Conservation (phyloP, 495 filamentous ascomycete genomes). For the Aspergillus wentii region DNA sequence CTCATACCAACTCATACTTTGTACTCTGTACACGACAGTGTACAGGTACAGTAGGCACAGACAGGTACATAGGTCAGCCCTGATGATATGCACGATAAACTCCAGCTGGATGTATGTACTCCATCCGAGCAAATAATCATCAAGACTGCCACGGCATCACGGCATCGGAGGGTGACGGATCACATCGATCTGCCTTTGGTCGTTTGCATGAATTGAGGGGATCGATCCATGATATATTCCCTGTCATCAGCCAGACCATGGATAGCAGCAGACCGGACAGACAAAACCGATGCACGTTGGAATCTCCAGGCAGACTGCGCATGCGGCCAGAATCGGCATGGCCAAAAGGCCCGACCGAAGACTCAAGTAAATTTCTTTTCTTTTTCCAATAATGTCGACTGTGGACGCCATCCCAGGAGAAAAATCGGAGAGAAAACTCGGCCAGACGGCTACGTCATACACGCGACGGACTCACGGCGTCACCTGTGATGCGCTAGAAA, state of each 20-base stretch:
- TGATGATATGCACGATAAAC: too few species aligned
- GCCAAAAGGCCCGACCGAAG: background rate
- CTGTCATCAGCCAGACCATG: background rate
- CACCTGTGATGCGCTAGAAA: too few species aligned
- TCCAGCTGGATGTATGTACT: background rate
- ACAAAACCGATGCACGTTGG: background rate
- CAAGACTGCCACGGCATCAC: too few species aligned
- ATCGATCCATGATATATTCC: background rate
- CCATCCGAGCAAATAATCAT: too few species aligned
- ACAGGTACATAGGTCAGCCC: background rate
- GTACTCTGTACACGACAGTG: background rate
- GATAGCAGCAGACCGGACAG: background rate
- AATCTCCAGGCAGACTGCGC: background rate
- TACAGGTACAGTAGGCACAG: background rate
- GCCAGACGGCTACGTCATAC: too few species aligned
- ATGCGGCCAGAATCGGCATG: background rate
- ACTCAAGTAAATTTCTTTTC: background rate
- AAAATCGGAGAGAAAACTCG: too few species aligned
- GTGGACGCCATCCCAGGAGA: too few species aligned
- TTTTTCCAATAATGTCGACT: too few species aligned
- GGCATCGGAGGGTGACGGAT: background rate
- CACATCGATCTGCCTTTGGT: background rate
- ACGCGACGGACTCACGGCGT: too few species aligned
- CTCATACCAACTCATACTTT: too few species aligned
- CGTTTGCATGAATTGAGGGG: too few species aligned